Evolutionary conservation across 805 yeast species (phyloP), one percentile per base, ranked within the genome.

Genomic region (Ogataea zsoltii): DNA sequence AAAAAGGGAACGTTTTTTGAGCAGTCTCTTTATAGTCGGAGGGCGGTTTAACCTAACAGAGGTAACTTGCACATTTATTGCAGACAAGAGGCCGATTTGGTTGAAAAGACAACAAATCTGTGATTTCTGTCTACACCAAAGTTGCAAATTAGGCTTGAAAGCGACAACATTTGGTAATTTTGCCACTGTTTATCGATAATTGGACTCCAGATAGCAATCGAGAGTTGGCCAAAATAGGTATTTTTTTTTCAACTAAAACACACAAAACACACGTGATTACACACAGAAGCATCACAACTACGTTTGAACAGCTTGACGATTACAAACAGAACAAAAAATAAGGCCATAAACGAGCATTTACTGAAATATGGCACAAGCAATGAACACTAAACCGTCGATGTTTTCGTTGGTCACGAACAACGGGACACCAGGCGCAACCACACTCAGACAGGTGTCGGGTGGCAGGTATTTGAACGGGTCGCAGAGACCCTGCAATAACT

Each of bases 401-500:
- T 69, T 69, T 50, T 69, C 75, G 7, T 49, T 71, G 19, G 56
- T 67, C 17, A 65, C 74, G 2, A 56, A 46, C 33, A 62, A 60
- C 33, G 60, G 60, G 21, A 49, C 67, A 15, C 47, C 63, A 12
- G 65, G 67, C 18, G 65, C 63, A 25, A 60, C 68, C 3, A 58
- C 67, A 1, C 53, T 58, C 28, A 51, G 55, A 19, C 57, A 61
- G 31, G 57, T 63, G 12, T 38, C 60, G 11, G 50, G 43, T n/a
- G 61, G 49, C 35, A 44, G 58, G 29, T 45, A 44, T 21, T 18
- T 45, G 9, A 46, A 48, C 37, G 49, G 58, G 6, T 41, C 60
- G n/a, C 51, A 49, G 32, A 70, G 79, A 59, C 77, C 79, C 12
- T 87, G 94, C 62, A 72, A 77, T 38, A 82, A 86, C 67, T 87